phyloP scores from a whole-genome alignment of 495 filamentous ascomycete genomes.

The Tuber aestivum region DNA sequence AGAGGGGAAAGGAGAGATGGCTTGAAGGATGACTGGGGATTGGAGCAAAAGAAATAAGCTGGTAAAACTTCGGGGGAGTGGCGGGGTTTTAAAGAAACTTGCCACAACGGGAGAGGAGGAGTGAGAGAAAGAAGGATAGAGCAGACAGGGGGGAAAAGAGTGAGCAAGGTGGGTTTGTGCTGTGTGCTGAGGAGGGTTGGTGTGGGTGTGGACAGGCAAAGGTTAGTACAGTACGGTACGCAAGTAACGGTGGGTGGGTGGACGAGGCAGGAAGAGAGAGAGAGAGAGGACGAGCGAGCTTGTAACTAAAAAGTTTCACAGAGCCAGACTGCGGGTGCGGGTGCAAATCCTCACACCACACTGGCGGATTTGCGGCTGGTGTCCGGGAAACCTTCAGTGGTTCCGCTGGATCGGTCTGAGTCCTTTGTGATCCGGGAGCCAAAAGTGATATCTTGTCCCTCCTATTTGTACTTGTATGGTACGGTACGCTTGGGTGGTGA shows the following conservation, averaged over 20 bases:
- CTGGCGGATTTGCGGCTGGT: constrained; percentile 33
- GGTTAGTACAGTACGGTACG: neutral
- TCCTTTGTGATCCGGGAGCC: constrained; percentile 26
- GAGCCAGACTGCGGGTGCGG: constrained; percentile 9
- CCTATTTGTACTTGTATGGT: constrained; percentile 2
- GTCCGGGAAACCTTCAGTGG: constrained; percentile 19
- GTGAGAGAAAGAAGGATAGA: constrained; percentile 9
- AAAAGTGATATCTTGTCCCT: constrained; percentile 30
- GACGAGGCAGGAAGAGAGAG: neutral
- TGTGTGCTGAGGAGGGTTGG: neutral
- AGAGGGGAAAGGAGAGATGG: constrained; percentile 17
- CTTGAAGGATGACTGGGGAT: constrained; percentile 10
- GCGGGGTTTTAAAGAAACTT: constrained; percentile 6
- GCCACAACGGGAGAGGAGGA: constrained; percentile 14
- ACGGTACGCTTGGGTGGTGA: neutral
- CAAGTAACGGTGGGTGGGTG: constrained; percentile 3
- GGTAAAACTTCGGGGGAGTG: constrained; percentile 3
- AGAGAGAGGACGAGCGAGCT: neutral
- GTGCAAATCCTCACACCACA: constrained; percentile 34
- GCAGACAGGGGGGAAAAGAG: neutral
- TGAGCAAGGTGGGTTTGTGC: neutral
- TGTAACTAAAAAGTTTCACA: neutral
- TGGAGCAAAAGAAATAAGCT: constrained; percentile 5
- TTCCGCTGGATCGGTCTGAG: constrained; percentile 30
- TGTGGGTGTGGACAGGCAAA: neutral